phyloP scores from a whole-genome alignment of 2,329 filamentous ascomycete species.

The Thielaviopsis punctulata region DNA sequence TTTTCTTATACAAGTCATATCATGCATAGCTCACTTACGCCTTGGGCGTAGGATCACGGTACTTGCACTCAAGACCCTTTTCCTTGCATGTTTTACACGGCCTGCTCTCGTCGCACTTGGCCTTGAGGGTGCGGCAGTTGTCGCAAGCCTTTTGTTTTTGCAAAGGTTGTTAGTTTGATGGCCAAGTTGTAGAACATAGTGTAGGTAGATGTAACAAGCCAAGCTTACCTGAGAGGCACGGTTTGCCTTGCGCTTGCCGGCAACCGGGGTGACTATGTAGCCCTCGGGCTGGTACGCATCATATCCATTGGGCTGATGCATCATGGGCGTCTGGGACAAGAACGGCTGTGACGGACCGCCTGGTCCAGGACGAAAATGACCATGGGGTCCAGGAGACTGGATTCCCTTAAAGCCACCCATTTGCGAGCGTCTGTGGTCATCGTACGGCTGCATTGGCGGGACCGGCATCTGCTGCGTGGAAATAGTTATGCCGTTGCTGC shows the following conservation, averaged over 20 bases:
- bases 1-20: too few species aligned
- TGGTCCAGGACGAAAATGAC: not conserved
- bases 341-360: not conserved
- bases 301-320: conserved; percentile 1
- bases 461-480: not conserved
- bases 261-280: not conserved
- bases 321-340: conserved; percentile 3
- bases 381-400: not conserved
- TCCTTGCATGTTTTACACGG: conserved; percentile 80
- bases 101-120: conserved; percentile 77
- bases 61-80: conserved; percentile 68
- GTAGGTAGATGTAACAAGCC: not conserved
- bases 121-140: conserved; percentile 71
- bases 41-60: conserved; percentile 78
- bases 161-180: not conserved
- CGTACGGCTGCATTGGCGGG: not conserved
- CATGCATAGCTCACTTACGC: conserved; percentile 41
- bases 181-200: too few species aligned
- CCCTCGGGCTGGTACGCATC: not conserved
- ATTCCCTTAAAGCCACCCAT: not conserved
- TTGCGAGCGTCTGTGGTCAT: not conserved
- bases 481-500: not conserved
- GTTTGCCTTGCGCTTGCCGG: conserved; percentile 43
- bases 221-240: conserved; percentile 41
- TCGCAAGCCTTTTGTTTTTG: conserved; percentile 58